Evolutionary conservation across 1,284 basidiomycete genomes (phyloP), one percentile per base, ranked within the genome.

Genomic region (Rhodotorula mucilaginosa): DNA sequence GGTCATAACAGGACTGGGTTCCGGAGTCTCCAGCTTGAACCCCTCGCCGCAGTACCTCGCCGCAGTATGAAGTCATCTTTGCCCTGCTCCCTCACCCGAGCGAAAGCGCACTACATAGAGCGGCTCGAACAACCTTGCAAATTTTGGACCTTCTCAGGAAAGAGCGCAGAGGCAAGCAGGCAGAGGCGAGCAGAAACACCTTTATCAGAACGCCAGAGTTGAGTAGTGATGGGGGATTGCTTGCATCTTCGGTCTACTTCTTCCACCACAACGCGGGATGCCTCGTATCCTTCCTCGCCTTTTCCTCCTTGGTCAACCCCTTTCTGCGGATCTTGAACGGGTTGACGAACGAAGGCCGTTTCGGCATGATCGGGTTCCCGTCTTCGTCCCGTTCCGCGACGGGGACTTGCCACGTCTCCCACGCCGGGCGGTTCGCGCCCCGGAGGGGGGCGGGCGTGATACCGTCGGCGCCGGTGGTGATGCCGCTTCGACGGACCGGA

Each of bases 241-340:
- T 56, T n/a, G 34, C 34, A 34, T 29, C 26, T 31, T n/a, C 26
- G n/a, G 13, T 18, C 44, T 52, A 64, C 29, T 51, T 13, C 65
- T 66, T 70, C 68, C 69, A 73, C 49, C 64, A 67, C 51, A 73
- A 13, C 46, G 67, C 51, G 7, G 71, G 71, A 47, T 73, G 71
- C 49, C 54, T 61, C 58, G n/a, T 5, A n/a, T 73, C 68, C 62
- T 44, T 64, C 26, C 34, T 12, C 52, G 46, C 51, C 72, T 70
- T 73, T 58, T 73, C 68, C 48, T 54, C 65, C 57, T 57, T 65
- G 31, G 59, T 44, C 63, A 56, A 39, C 26, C 54, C 63, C 63
- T 59, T n/a, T 31, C 68, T 47, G n/a, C 68, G 34, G 44, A 70
- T 70, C 72, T 73, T 73, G 68, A 34, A 73, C 54, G 54, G 58